These are phyloP conservation scores for Paecilomyces dactylethromorphus DNA, from an alignment of 2,329 filamentous ascomycete species.

Conservation along the genomic window DNA sequence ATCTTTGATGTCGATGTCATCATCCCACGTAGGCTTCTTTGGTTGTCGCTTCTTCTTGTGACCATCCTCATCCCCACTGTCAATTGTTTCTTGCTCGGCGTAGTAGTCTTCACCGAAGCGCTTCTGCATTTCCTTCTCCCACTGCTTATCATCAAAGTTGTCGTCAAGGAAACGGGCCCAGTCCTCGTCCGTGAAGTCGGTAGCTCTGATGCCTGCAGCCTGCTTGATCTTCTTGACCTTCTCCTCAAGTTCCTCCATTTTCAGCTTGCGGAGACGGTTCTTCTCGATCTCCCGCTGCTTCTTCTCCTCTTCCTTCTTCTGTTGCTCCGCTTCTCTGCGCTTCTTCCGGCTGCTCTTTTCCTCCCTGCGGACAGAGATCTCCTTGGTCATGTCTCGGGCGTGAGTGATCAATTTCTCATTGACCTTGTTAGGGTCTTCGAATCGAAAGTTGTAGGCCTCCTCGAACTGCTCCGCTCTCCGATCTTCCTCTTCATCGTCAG, in stretches of 20 bases:
- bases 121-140: slow-evolving; percentile 85
- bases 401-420: slow-evolving; percentile 87
- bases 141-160: slow-evolving; percentile 80
- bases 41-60: slow-evolving; percentile 55
- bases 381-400: slow-evolving; percentile 74
- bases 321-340: slow-evolving; percentile 69
- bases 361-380: slow-evolving; percentile 79
- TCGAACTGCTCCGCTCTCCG: slow-evolving; percentile 79
- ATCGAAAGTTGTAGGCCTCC: slow-evolving; percentile 89
- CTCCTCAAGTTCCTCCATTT: slow-evolving; percentile 81
- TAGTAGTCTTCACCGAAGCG: slow-evolving; percentile 92
- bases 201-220: slow-evolving; percentile 71
- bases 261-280: slow-evolving; percentile 75
- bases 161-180: slow-evolving; percentile 81
- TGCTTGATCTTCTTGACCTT: slow-evolving; percentile 85
- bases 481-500: slow-evolving; percentile 76
- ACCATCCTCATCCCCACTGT: slow-evolving; percentile 36
- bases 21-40: slow-evolving; percentile 88
- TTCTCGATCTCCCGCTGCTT: slow-evolving; percentile 70
- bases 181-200: slow-evolving; percentile 64
- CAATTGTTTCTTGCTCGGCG: slow-evolving; percentile 54
- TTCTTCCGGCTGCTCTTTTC: slow-evolving; percentile 71
- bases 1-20: slow-evolving; percentile 96
- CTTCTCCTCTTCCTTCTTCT: slow-evolving; percentile 73
- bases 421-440: slow-evolving; percentile 81